These are phyloP conservation scores for Telopea speciosissima DNA, from an alignment of 177 flowering plant genomes.

Conservation along the genomic window DNA sequence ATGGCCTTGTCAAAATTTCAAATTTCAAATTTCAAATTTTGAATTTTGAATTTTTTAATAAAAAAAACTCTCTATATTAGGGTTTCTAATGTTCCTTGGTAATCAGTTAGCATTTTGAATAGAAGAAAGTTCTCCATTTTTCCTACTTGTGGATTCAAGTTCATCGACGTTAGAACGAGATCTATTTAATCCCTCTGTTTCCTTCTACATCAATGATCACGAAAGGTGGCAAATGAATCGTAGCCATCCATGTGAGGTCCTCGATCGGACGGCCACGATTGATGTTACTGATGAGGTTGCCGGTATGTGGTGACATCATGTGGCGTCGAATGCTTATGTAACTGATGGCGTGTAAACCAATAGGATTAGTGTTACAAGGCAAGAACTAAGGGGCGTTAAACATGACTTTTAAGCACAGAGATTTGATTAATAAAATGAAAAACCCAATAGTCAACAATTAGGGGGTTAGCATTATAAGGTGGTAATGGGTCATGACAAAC, in stretches of 20 bases:
- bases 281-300: not conserved
- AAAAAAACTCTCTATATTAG: no score
- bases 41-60: no score
- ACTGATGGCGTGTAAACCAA: not conserved
- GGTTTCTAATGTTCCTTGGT: no score
- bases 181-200: no score
- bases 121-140: no score
- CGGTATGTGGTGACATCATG: not conserved
- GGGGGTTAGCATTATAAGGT: not conserved
- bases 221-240: not conserved
- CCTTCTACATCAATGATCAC: no score
- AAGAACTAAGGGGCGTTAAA: not conserved
- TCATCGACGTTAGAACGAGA: no score
- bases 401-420: not conserved
- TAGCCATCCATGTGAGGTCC: no score
- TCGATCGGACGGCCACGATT: not conserved
- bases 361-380: not conserved
- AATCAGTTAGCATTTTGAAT: no score
- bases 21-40: no score
- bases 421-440: not conserved
- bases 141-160: no score
- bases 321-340: not conserved
- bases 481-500: not conserved
- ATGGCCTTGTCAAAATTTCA: no score
- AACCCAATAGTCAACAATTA: not conserved